Evolutionary conservation across 495 filamentous ascomycete species (phyloP).

Genomic region (Pyrenopolyporus hunteri): DNA sequence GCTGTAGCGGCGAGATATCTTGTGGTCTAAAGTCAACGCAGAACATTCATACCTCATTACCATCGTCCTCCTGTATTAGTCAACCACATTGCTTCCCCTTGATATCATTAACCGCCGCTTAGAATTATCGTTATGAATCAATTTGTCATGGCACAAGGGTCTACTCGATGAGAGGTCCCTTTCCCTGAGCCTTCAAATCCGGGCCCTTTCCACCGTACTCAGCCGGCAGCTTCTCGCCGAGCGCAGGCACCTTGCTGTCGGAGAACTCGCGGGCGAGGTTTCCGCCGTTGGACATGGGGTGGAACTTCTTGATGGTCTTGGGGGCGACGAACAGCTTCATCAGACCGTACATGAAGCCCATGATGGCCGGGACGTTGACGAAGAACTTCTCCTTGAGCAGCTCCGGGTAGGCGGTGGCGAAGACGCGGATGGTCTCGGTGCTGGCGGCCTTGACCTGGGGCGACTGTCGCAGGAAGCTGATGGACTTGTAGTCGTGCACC

Average conservation of each 20-base stretch:
- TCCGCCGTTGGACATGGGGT: constrained; percentile 77
- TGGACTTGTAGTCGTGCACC: constrained; percentile 85
- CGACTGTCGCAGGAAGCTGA: constrained; percentile 79
- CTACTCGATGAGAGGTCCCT: constrained; percentile 41
- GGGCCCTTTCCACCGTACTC: constrained; percentile 75
- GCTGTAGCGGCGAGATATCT: constrained; percentile 23
- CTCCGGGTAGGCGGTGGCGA: constrained; percentile 83
- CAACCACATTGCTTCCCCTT: neutral
- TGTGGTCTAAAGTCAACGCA: constrained; percentile 18
- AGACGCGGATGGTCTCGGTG: constrained; percentile 77
- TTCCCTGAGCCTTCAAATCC: constrained; percentile 49
- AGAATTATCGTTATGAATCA: neutral
- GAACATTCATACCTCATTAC: constrained; percentile 33
- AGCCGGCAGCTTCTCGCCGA: constrained; percentile 65
- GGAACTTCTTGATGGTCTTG: constrained; percentile 86
- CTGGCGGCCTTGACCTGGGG: constrained; percentile 71
- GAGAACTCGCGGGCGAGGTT: constrained; percentile 68
- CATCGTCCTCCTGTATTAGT: constrained; percentile 17
- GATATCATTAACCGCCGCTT: neutral
- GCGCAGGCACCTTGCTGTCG: constrained; percentile 48
- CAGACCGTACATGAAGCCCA: constrained; percentile 82
- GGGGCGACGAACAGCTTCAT: constrained; percentile 80
- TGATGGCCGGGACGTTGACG: constrained; percentile 84
- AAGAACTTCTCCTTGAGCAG: constrained; percentile 90
- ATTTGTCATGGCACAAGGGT: neutral